A percentile compares a stretch with the other conserved stretches of the same genome.
phyloP scores from a whole-genome alignment of 495 filamentous ascomycete species.

The Corynascus novoguineensis region DNA sequence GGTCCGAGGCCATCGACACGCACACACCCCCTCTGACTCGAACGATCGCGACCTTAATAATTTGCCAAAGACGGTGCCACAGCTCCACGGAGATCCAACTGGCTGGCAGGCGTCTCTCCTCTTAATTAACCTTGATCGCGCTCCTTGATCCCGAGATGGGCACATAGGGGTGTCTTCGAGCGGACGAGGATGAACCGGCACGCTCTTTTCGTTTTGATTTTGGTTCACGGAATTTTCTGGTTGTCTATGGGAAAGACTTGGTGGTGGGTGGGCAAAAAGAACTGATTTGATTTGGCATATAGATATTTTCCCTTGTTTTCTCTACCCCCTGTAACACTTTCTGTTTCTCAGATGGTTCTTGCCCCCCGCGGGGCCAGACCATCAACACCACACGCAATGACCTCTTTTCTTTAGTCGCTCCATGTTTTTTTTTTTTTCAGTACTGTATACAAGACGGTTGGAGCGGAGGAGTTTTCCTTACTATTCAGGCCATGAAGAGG shows the following conservation, averaged over 20 bases:
- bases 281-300: conserved; percentile 36
- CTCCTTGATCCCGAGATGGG: conserved; percentile 7
- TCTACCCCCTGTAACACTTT: conserved; percentile 18
- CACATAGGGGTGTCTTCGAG: conserved; percentile 12
- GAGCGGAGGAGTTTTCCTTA: conserved; percentile 23
- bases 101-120: background rate
- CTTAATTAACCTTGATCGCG: background rate
- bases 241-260: conserved; percentile 32
- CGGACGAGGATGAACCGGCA: background rate
- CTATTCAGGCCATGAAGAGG: conserved; percentile 27
- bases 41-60: conserved; percentile 19
- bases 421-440: conserved; percentile 20
- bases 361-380: conserved; percentile 29
- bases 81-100: background rate
- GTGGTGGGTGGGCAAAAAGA: conserved; percentile 36
- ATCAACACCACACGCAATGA: conserved; percentile 17
- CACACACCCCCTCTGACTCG: background rate
- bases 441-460: conserved; percentile 29
- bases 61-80: conserved; percentile 11
- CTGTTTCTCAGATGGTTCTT: conserved; percentile 6
- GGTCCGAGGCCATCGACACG: conserved; percentile 5
- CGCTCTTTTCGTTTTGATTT: conserved; percentile 16
- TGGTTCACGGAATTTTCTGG: conserved; percentile 21
- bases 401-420: conserved; percentile 20
- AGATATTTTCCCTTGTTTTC: conserved; percentile 34